Conservation (phyloP, 2,329 filamentous ascomycete species). For the Pseudohalonectria lignicola region DNA sequence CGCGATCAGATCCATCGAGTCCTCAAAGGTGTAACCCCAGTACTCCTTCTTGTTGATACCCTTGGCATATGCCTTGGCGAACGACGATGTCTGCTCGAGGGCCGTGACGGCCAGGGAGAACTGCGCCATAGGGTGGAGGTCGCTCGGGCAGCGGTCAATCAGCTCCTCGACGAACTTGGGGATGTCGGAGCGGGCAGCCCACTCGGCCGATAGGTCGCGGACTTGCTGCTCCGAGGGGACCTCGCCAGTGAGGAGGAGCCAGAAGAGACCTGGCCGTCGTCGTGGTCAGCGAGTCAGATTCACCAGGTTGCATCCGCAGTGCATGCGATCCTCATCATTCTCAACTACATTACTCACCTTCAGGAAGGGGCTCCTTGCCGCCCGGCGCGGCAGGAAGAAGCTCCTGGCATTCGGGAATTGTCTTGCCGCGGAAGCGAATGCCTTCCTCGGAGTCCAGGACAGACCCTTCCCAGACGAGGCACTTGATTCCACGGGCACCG, state of each 20-base stretch:
- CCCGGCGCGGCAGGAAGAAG: slow-evolving; percentile 94
- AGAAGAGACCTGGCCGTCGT: slow-evolving; percentile 72
- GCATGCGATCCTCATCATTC: too few species aligned
- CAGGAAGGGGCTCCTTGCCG: slow-evolving; percentile 91
- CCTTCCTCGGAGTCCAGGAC: slow-evolving; percentile 98
- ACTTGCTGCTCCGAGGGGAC: slow-evolving; percentile 97
- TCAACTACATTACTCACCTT: too few species aligned
- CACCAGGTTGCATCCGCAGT: background rate
- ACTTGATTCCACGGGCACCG: slow-evolving; percentile 98
- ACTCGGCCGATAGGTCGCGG: slow-evolving; percentile 94
- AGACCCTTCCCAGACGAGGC: slow-evolving; percentile 96
- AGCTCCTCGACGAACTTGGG: slow-evolving; percentile 99
- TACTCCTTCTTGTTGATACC: slow-evolving; percentile 99
- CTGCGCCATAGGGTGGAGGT: slow-evolving; percentile 99
- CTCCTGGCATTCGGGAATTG: slow-evolving; percentile 97
- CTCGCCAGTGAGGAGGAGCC: slow-evolving; percentile 97
- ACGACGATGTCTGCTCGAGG: slow-evolving; percentile 95
- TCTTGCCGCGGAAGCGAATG: slow-evolving; percentile 98
- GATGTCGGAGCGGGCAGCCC: slow-evolving; percentile 92
- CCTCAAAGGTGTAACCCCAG: slow-evolving; percentile 99
- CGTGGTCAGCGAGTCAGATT: slow-evolving; percentile 1
- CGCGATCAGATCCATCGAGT: slow-evolving; percentile 99
- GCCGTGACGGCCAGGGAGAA: slow-evolving; percentile 96
- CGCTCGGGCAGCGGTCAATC: slow-evolving; percentile 97
- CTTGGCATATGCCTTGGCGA: slow-evolving; percentile 97